A percentile compares a stretch with the other conserved stretches of the same genome.
Conservation (phyloP, 768 basidiomycete genomes). For the Suillus variegatus region DNA sequence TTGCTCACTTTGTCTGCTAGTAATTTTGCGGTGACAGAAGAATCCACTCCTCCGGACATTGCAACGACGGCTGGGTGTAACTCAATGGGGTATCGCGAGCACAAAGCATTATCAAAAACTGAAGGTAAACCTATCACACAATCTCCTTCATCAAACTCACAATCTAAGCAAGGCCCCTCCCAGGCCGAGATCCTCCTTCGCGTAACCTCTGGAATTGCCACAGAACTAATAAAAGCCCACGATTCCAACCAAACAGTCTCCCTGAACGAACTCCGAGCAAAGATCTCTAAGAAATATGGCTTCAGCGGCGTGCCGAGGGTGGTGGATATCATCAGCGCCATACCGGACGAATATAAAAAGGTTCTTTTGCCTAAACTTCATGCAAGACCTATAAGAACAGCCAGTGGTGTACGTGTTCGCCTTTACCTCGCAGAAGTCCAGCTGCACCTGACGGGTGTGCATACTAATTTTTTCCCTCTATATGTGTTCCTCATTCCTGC, state of each 20-base stretch:
- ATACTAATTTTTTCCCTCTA: conserved; percentile 25
- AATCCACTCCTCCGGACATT: too few species aligned
- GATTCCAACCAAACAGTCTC: conserved; percentile 77
- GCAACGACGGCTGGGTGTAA: too few species aligned
- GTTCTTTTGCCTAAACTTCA: conserved; percentile 85
- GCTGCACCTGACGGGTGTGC: conserved; percentile 52
- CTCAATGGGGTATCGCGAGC: too few species aligned
- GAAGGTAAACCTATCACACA: conserved; percentile 29
- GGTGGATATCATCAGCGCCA: conserved; percentile 97
- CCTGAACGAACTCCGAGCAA: conserved; percentile 83
- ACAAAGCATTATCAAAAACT: too few species aligned
- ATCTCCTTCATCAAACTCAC: background rate
- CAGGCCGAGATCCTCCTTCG: conserved; percentile 90
- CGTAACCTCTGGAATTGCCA: conserved; percentile 92
- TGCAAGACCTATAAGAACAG: conserved; percentile 94
- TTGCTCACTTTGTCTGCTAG: too few species aligned
- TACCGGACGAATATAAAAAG: conserved; percentile 96
- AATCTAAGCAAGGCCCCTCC: conserved; percentile 56
- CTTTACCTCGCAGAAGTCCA: background rate
- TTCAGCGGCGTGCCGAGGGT: conserved; percentile 88
- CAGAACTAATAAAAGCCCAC: conserved; percentile 88
- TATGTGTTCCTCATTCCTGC: conserved; percentile 5
- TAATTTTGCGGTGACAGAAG: too few species aligned
- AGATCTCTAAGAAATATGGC: conserved; percentile 87
- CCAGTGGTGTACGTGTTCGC: conserved; percentile 76